Percentiles rank a stretch among this genome's conserved stretches.
These are phyloP conservation scores for Mycena kentingensis DNA, from an alignment of 768 basidiomycete genomes.

Conservation along the genomic window DNA sequence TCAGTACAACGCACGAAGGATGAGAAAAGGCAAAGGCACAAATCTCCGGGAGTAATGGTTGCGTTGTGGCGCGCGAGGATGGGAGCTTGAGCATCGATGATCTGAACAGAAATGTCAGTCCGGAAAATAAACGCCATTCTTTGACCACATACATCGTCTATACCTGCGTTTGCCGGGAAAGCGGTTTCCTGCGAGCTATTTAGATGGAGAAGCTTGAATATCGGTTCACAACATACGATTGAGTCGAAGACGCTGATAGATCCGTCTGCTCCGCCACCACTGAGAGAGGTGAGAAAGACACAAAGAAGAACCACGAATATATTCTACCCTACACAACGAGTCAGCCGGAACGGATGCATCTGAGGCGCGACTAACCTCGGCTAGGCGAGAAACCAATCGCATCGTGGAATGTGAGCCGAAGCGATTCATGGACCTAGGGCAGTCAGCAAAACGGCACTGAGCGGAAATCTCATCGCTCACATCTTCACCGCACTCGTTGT, in stretches of 20 bases:
- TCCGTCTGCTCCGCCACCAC: conserved; percentile 50
- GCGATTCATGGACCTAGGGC: conserved; percentile 6
- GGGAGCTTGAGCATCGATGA: conserved; percentile 38
- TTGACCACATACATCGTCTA: too few relatives aligned
- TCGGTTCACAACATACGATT: conserved; percentile 20
- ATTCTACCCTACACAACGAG: background rate
- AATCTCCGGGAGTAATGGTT: conserved; percentile 47
- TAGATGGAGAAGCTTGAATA: background rate
- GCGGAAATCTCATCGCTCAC: conserved; percentile 24
- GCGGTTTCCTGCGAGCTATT: conserved; percentile 31
- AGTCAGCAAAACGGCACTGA: background rate
- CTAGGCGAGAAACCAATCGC: conserved; percentile 26
- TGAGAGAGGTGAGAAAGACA: conserved; percentile 4
- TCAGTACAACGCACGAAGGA: too few relatives aligned
- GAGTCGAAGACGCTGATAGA: conserved; percentile 49
- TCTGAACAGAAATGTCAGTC: too few relatives aligned
- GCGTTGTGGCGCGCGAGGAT: conserved; percentile 38
- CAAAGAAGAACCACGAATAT: background rate
- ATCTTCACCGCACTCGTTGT: conserved; percentile 38
- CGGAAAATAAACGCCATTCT: too few relatives aligned
- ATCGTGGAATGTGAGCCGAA: too few relatives aligned
- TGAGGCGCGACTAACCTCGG: conserved; percentile 5
- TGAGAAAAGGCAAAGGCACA: conserved; percentile 33
- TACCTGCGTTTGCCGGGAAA: conserved; percentile 46
- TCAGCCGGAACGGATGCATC: background rate